Percentiles rank a stretch among this genome's conserved stretches.
Conservation (phyloP, 805 yeast genomes). For the Sungouiozyma intestinalis region DNA sequence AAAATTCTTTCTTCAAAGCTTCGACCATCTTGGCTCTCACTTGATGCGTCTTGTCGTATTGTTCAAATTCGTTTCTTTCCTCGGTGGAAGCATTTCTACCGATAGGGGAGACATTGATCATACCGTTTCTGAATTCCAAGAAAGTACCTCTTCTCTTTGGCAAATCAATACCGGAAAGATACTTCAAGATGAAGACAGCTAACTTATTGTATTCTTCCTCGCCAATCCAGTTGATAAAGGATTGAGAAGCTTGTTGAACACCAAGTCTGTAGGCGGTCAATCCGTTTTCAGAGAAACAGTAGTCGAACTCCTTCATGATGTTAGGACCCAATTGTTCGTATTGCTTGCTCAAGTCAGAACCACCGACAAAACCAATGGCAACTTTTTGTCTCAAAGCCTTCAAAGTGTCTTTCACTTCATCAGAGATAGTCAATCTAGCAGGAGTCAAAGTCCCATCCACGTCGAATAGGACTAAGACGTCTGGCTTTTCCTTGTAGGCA, state of each 20-base stretch:
- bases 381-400: constrained; percentile 76
- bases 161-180: constrained; percentile 75
- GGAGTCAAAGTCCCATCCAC: constrained; percentile 99
- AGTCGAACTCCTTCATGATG: constrained; percentile 77
- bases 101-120: constrained; percentile 95
- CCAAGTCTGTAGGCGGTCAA: constrained; percentile 94
- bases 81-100: constrained; percentile 96
- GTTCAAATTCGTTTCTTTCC: constrained; percentile 90
- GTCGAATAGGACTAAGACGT: constrained; percentile 85
- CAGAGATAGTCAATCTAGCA: constrained; percentile 72
- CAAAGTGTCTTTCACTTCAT: constrained; percentile 68
- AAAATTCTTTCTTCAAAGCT: constrained; percentile 74
- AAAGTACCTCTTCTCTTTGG: constrained; percentile 99
- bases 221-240: constrained; percentile 93
- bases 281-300: constrained; percentile 95
- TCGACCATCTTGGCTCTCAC: constrained; percentile 77
- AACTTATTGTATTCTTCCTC: constrained; percentile 87
- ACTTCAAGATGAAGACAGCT: constrained; percentile 73
- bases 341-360: constrained; percentile 90
- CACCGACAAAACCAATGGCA: constrained; percentile 96
- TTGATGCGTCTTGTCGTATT: constrained; percentile 67
- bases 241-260: constrained; percentile 78
- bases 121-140: constrained; percentile 97
- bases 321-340: constrained; percentile 86
- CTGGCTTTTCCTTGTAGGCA: constrained; percentile 68